Evolutionary conservation across 2,329 filamentous ascomycete genomes (phyloP).

Genomic region (Acephala macrosclerotiorum): DNA sequence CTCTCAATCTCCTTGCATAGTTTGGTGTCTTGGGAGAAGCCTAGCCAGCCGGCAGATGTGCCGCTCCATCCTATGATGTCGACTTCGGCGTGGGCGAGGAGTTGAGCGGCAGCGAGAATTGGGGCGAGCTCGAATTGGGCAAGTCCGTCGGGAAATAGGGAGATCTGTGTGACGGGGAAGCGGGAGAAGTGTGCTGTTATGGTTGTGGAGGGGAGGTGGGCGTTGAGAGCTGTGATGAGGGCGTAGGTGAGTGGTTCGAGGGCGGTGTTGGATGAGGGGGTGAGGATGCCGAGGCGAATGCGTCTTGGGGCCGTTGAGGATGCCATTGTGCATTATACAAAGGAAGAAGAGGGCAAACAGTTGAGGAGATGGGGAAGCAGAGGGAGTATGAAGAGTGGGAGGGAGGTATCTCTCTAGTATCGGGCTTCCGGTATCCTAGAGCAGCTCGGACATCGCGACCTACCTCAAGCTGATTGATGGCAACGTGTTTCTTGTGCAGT

Average conservation of each 20-base stretch:
- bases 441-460: not conserved
- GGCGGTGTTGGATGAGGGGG: slow-evolving; percentile 53
- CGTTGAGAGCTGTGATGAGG: slow-evolving; percentile 42
- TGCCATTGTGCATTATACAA: not conserved
- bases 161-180: slow-evolving; percentile 50
- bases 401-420: not conserved
- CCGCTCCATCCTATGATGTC: slow-evolving; percentile 50
- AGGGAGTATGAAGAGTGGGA: not conserved
- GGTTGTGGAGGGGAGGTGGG: slow-evolving; percentile 37
- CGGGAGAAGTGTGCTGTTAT: slow-evolving; percentile 53
- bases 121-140: slow-evolving; percentile 44
- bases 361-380: not conserved
- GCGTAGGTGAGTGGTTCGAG: slow-evolving; percentile 51
- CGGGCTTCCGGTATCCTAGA: not conserved
- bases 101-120: slow-evolving; percentile 45
- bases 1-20: slow-evolving; percentile 49
- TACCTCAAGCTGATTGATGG: not conserved
- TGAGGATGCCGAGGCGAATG: slow-evolving; percentile 49
- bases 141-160: slow-evolving; percentile 43
- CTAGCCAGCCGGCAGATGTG: slow-evolving; percentile 48
- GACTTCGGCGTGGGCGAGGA: slow-evolving; percentile 48
- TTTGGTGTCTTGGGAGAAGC: slow-evolving; percentile 49
- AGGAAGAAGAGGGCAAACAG: not conserved
- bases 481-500: not conserved
- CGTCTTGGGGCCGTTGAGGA: slow-evolving; percentile 11